A percentile compares a stretch with the other conserved stretches of the same genome.
These are phyloP conservation scores for Tetrastigma voinierianum DNA, from an alignment of 164 flowering plant species.

Conservation along the genomic window DNA sequence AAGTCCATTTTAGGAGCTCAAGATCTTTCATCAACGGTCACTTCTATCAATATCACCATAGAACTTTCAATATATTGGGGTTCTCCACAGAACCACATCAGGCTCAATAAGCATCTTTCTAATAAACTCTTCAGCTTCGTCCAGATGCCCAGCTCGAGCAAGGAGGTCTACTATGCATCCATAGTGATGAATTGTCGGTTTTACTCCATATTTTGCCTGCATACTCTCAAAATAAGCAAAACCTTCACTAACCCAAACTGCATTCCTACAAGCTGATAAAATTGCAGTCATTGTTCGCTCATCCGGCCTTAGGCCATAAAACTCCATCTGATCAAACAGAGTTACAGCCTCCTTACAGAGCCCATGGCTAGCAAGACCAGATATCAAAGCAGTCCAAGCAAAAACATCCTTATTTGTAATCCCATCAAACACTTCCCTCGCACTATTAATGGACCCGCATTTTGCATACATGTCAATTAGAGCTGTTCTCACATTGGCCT, in stretches of 20 bases:
- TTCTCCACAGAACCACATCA: conserved; percentile 44
- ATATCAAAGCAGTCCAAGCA: conserved; percentile 53
- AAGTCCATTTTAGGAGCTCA: conserved; percentile 22
- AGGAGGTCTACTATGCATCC: conserved; percentile 54
- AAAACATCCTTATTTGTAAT: conserved; percentile 27
- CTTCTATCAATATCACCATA: conserved; percentile 33
- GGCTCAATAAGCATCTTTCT: conserved; percentile 40
- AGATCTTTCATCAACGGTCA: conserved; percentile 31
- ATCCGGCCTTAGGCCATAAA: conserved; percentile 27
- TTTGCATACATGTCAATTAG: conserved; percentile 53
- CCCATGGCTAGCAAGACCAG: conserved; percentile 49
- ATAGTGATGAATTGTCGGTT: conserved; percentile 48
- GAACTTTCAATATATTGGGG: conserved; percentile 35
- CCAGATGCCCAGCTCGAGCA: conserved; percentile 39
- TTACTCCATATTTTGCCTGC: conserved; percentile 30
- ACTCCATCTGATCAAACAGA: conserved; percentile 33
- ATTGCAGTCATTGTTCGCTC: conserved; percentile 46
- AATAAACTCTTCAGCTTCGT: conserved; percentile 46
- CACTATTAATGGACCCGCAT: conserved; percentile 43
- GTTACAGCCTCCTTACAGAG: conserved; percentile 31
- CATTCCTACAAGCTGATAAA: conserved; percentile 50
- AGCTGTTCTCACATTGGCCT: conserved; percentile 36
- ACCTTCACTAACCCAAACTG: conserved; percentile 35
- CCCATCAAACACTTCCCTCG: conserved; percentile 29
- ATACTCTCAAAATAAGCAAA: conserved; percentile 24